Base-by-base conservation (phyloP, 2,329 filamentous ascomycete species). In the Aspergillus oerlinghausenensis region DNA sequence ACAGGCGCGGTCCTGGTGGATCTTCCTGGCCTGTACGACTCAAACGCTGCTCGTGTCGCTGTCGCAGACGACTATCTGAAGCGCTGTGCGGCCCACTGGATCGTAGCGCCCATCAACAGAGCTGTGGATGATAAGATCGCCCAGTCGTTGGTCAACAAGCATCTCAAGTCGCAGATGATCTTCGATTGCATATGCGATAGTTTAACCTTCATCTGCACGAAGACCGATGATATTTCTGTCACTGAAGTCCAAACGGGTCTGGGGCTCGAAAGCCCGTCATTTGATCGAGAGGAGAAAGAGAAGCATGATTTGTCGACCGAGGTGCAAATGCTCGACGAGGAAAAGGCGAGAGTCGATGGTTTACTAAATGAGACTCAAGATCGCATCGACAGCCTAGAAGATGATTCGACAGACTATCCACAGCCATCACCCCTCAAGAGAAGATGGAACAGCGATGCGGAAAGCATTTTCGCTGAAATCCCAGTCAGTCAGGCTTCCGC, bases 191-290 rank as follows among this genome's bases (percentile, higher is more conserved):
- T 73, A 0, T 82, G 82, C 54, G 77, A 72, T 6, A 75, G 72
- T 1, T 74, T 86, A 2, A 85, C 82, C 0, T 87, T 87, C 57
- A 82, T 88, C 14, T 87, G 84, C 63, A 81, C 78, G 14, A 87
- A 86, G 64, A 84, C 82, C 0, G 85, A 88, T 64, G 83, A 87
- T 47, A 84, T 87, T 9, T 79, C 74, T 7, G 68, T 79, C 3
- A 75, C 68, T 0, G 78, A 83, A 55, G 78, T 77, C 70, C 45
- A 73, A 63, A 69, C 73, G 14, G 72, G 64, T 19, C 67, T 82
- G 4, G 66, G 63, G 1, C 64, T 79, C 2, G 67, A 72, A 1
- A 17, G 54, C 17, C 55, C 60, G 10, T 40, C 49, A 14, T 25
- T 45, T 17, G 67, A 75, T 45, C 45, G 32, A 10, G 25, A n/a